Evolutionary conservation across 1,284 basidiomycete species (phyloP).

Genomic region (Marasmius oreades): DNA sequence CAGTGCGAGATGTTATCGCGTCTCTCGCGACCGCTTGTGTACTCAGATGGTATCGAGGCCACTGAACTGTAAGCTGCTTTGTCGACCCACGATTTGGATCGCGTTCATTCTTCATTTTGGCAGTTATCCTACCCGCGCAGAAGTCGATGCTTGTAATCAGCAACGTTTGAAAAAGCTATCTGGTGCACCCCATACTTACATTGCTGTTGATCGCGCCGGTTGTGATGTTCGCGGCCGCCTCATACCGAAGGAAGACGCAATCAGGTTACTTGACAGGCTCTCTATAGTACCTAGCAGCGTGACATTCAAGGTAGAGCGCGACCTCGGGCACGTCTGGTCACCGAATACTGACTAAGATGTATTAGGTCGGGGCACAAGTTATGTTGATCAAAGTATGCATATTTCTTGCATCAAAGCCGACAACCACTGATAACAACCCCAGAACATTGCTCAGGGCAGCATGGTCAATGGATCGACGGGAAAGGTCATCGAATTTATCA

Average conservation of each 20-base stretch:
- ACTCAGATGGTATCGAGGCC: constrained; percentile 72
- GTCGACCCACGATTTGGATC: constrained; percentile 2
- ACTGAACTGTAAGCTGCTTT: constrained; percentile 67
- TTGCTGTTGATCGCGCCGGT: constrained; percentile 29
- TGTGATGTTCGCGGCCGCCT: constrained; percentile 27
- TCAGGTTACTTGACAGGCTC: constrained; percentile 31
- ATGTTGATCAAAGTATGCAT: constrained; percentile 62
- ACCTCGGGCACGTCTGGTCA: not conserved
- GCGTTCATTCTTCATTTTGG: constrained; percentile 19
- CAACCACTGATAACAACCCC: not conserved
- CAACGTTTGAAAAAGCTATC: constrained; percentile 52
- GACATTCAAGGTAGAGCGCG: constrained; percentile 29
- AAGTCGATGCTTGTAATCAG: constrained; percentile 79
- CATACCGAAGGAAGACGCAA: constrained; percentile 20
- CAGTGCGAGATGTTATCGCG: constrained; percentile 61
- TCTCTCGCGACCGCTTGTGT: constrained; percentile 56
- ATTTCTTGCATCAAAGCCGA: not conserved
- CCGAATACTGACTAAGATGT: constrained; percentile 22
- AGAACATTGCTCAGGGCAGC: constrained; percentile 66
- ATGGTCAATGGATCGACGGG: constrained; percentile 87
- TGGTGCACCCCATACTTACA: constrained; percentile 33
- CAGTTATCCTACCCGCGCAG: constrained; percentile 75
- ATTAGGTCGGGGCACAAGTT: constrained; percentile 56
- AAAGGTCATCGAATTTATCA: constrained; percentile 58
- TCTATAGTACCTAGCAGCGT: constrained; percentile 32